phyloP scores from a whole-genome alignment of 805 yeast species.

The Teunomyces panamensis region DNA sequence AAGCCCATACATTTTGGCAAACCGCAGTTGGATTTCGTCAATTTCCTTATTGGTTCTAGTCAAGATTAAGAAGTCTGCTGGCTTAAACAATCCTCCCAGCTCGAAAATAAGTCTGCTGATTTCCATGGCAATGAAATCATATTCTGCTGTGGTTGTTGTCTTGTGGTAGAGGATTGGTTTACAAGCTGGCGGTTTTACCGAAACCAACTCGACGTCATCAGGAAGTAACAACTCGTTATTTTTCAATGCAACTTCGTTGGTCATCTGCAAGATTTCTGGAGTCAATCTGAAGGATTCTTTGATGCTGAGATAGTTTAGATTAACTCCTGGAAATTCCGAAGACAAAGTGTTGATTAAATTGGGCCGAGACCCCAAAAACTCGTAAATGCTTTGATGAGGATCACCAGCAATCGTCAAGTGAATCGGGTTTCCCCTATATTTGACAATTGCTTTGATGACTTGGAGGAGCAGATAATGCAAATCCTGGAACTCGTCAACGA shows the following conservation, averaged over 20 bases:
- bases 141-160: conserved; percentile 32
- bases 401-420: conserved; percentile 73
- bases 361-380: conserved; percentile 55
- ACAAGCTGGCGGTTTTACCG: conserved; percentile 17
- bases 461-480: conserved; percentile 50
- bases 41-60: conserved; percentile 52
- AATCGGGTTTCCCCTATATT: conserved; percentile 15
- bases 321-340: conserved; percentile 17
- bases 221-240: conserved; percentile 4
- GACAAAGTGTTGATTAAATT: conserved; percentile 25
- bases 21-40: conserved; percentile 29
- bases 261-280: conserved; percentile 50
- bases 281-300: conserved; percentile 60
- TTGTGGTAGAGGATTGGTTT: conserved; percentile 20
- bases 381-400: conserved; percentile 66
- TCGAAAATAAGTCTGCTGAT: conserved; percentile 37
- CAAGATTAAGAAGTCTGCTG: conserved; percentile 52
- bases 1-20: conserved; percentile 39
- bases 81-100: conserved; percentile 41
- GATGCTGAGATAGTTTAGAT: conserved; percentile 32
- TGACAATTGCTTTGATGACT: conserved; percentile 37
- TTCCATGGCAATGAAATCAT: conserved; percentile 44
- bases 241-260: conserved; percentile 26
- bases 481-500: conserved; percentile 78
- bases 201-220: conserved; percentile 5